A percentile compares a stretch with the other conserved stretches of the same genome.
These are phyloP conservation scores for Wickerhamomyces bisporus DNA, from an alignment of 805 yeast species.

Conservation along the genomic window DNA sequence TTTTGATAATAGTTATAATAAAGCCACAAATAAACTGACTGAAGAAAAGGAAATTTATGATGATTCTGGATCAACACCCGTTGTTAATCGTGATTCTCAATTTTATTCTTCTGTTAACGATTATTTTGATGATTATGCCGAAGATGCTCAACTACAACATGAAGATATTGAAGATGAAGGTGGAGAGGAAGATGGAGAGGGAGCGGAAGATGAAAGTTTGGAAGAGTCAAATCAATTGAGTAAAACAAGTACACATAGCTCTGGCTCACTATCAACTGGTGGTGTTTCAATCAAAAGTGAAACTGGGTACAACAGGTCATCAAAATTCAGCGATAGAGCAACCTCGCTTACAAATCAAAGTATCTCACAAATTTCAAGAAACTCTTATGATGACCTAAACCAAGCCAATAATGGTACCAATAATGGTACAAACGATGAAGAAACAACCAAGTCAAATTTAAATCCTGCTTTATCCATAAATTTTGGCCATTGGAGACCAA, in stretches of 20 bases:
- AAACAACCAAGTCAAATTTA: constrained; percentile 4
- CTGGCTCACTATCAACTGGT: constrained; percentile 29
- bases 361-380: constrained; percentile 4
- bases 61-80: neutral
- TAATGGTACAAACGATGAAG: constrained; percentile 4
- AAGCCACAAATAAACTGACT: constrained; percentile 15
- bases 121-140: constrained; percentile 2
- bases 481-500: constrained; percentile 57
- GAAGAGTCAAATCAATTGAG: neutral
- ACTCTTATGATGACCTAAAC: constrained; percentile 5
- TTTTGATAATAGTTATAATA: too few relatives aligned
- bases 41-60: constrained; percentile 1
- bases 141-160: neutral
- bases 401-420: neutral
- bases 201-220: neutral
- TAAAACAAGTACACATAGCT: constrained; percentile 10
- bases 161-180: neutral
- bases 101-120: constrained; percentile 1
- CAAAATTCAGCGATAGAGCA: constrained; percentile 20
- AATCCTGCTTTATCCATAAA: constrained; percentile 31
- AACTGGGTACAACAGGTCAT: constrained; percentile 17
- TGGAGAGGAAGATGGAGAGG: neutral
- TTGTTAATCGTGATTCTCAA: neutral
- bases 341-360: constrained; percentile 20
- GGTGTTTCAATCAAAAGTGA: constrained; percentile 25